A percentile compares a stretch with the other conserved stretches of the same genome.
Evolutionary conservation across 345 rosid genomes (phyloP).

Genomic region (Corymbia maculata): DNA sequence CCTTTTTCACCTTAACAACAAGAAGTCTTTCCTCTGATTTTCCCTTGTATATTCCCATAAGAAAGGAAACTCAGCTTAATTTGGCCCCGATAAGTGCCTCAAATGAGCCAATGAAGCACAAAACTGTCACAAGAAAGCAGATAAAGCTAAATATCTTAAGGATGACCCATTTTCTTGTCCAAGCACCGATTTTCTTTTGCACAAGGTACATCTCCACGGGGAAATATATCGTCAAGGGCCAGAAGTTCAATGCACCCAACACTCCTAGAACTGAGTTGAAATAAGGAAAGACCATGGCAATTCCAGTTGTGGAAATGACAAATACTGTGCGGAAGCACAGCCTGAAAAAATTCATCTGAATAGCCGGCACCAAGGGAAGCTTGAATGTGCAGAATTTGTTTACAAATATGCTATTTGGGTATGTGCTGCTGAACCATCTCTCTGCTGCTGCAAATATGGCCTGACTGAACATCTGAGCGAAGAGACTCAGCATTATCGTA

Average conservation of each 20-base stretch:
- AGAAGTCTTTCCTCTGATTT: neutral
- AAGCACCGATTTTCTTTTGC: conserved; percentile 43
- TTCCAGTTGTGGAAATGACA: conserved; percentile 35
- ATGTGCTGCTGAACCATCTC: conserved; percentile 19
- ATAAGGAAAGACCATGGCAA: conserved; percentile 57
- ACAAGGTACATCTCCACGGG: conserved; percentile 65
- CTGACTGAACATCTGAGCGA: conserved; percentile 37
- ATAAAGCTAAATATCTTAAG: conserved; percentile 28
- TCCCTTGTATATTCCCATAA: neutral
- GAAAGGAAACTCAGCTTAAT: conserved; percentile 5
- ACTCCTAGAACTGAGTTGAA: conserved; percentile 75
- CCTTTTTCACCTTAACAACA: neutral
- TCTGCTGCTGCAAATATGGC: conserved; percentile 40
- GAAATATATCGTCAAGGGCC: conserved; percentile 71
- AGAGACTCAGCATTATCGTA: neutral
- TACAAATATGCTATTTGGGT: conserved; percentile 29
- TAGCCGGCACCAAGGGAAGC: conserved; percentile 15
- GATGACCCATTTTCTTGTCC: conserved; percentile 50
- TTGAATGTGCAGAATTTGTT: conserved; percentile 12
- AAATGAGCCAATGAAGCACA: conserved; percentile 47
- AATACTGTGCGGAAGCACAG: conserved; percentile 34
- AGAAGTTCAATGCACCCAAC: conserved; percentile 53
- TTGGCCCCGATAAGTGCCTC: conserved; percentile 46
- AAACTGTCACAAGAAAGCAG: conserved; percentile 23
- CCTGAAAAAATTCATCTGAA: conserved; percentile 18